Base-by-base conservation (phyloP, 169 alveolate species). In the Cyclospora cayetanensis region DNA sequence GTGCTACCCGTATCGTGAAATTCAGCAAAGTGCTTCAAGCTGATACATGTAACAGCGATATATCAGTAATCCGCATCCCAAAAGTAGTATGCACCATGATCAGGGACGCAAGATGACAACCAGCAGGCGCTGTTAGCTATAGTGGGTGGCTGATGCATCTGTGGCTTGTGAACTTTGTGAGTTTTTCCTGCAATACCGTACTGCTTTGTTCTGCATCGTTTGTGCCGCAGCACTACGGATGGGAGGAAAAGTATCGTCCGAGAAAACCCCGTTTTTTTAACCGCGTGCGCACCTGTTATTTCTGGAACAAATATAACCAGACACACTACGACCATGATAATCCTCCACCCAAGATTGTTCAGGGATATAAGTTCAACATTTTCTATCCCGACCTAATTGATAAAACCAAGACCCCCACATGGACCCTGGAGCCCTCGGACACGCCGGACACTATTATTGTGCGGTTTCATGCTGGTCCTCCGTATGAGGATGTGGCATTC, bases 401-500 rank as follows among this genome's bases (percentile, higher is more conserved):
- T 94, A 97, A 96, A 91, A 95, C 98, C 31, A 95, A 97, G 87
- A 95, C 99, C 11, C 99, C 99, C 1, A 95, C 98, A 84, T 98
- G 97, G 97, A 96, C 94, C 84, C 94, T 99, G 55, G 98, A 97
- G 93, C 96, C 96, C 63, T 95, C 97, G 50, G 99, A 97, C 85
- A 94, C 95, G 25, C 96, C 95, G 20, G 98, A 96, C 53, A 97
- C 97, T 82, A 96, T 97, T 15, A 97, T 98, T 46, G 95, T 99
- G 22, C 97, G 99, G 63, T 99, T 99, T 95, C 97, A 97, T 82
- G 99, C 99, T 0, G 99, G 99, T 1, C 99, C 99, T 0, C 99
- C 99, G 37, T 99, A 99, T 95, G 98, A 97, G 90, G 99, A 98
- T 91, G 95, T 99, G 29, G 99, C 99, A 42, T 99, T 99, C 95